phyloP scores from a whole-genome alignment of 352 stramenopile genomes.

The Phytophthora ramorum region DNA sequence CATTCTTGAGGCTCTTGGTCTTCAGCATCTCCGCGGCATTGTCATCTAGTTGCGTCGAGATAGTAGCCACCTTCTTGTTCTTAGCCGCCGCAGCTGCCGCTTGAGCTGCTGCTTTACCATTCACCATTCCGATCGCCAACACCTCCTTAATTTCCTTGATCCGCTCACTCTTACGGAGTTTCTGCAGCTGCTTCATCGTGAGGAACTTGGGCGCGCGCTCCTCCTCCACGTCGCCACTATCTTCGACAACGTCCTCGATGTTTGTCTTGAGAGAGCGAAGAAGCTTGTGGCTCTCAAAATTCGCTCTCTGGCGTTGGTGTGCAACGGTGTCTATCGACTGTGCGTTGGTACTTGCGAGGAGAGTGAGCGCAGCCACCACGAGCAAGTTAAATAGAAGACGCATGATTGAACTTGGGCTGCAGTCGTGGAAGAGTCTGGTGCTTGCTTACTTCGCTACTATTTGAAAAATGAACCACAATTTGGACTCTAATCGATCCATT shows the following conservation, averaged over 20 bases:
- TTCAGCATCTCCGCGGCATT: slow-evolving; percentile 9
- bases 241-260: background rate
- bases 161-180: slow-evolving; percentile 8
- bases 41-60: slow-evolving; percentile 13
- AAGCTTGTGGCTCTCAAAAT: background rate
- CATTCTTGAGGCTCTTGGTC: background rate
- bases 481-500: too few species aligned
- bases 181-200: background rate
- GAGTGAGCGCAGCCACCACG: background rate
- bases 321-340: background rate
- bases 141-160: slow-evolving; percentile 12
- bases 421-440: background rate
- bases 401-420: background rate
- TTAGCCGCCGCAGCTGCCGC: slow-evolving; percentile 1
- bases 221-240: slow-evolving; percentile 1
- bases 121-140: slow-evolving; percentile 1
- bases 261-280: slow-evolving; percentile 1
- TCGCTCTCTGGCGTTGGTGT: background rate
- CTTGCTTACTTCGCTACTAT: background rate
- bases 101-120: slow-evolving; percentile 13
- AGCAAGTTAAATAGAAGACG: slow-evolving; percentile 7
- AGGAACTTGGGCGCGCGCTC: slow-evolving; percentile 4
- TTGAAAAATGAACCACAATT: background rate
- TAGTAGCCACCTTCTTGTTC: slow-evolving; percentile 5
- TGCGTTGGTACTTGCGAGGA: background rate